Conservation (phyloP, 768 basidiomycete genomes). For the Amanita thiersii region DNA sequence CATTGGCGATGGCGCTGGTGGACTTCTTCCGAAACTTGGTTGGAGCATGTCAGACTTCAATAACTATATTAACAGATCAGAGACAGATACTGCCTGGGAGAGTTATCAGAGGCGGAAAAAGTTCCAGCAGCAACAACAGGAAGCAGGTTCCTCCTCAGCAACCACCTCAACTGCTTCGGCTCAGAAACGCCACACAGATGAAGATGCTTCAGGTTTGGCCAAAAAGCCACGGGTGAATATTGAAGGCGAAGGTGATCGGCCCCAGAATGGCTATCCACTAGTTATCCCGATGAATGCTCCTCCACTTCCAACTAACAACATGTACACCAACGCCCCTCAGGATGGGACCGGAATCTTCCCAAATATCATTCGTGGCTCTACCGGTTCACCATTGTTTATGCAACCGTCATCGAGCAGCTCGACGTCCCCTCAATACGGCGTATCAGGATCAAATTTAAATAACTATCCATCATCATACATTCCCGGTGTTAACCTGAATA, state of each 20-base stretch:
- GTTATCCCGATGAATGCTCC: conserved; percentile 45
- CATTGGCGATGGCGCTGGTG: conserved; percentile 82
- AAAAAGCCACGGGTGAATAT: conserved; percentile 35
- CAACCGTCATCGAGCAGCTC: conserved; percentile 32
- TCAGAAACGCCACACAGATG: conserved; percentile 51
- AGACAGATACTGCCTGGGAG: conserved; percentile 92
- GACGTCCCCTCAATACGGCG: conserved; percentile 32
- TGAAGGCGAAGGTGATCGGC: conserved; percentile 30
- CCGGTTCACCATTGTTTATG: conserved; percentile 58
- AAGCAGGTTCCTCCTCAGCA: conserved; percentile 5
- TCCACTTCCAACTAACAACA: conserved; percentile 23
- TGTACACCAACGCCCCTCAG: conserved; percentile 39
- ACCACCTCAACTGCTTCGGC: not conserved
- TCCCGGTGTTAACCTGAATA: conserved; percentile 46
- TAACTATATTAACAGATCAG: conserved; percentile 73
- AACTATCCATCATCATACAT: conserved; percentile 43
- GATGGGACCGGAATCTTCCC: conserved; percentile 48
- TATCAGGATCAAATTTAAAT: conserved; percentile 28
- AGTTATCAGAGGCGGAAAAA: conserved; percentile 73
- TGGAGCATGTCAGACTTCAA: conserved; percentile 76
- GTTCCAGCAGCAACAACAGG: conserved; percentile 11
- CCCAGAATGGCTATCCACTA: conserved; percentile 43
- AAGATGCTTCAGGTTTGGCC: conserved; percentile 27
- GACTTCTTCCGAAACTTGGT: conserved; percentile 68
- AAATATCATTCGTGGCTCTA: conserved; percentile 47